Percentiles rank a stretch among this genome's conserved stretches.
Conservation (phyloP, 192 early-diverging fungal species). For the Podila clonocystis region DNA sequence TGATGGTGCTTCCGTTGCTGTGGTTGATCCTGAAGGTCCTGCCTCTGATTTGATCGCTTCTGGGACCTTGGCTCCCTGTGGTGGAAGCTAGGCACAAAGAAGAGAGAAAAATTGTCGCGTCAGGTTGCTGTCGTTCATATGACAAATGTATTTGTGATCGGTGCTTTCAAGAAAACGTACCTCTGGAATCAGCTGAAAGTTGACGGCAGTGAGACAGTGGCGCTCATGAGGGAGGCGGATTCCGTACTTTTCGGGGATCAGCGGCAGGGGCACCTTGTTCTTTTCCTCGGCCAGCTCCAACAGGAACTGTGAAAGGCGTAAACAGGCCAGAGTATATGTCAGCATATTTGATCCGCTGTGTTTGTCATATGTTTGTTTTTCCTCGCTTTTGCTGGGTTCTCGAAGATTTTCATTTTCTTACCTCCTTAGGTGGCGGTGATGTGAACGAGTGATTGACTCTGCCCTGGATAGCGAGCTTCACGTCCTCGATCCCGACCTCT, state of each 20-base stretch:
- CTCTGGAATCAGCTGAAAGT: conserved; percentile 82
- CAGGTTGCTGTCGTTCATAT: too few species aligned
- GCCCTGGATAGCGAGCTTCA: conserved; percentile 92
- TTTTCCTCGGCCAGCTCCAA: conserved; percentile 79
- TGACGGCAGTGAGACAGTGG: conserved; percentile 78
- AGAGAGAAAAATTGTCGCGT: neutral
- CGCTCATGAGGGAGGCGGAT: conserved; percentile 80
- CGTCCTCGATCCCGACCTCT: conserved; percentile 85
- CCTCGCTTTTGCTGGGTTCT: neutral
- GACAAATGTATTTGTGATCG: too few species aligned
- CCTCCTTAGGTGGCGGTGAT: conserved; percentile 88
- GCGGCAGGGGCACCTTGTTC: conserved; percentile 78
- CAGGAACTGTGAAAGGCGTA: conserved; percentile 63
- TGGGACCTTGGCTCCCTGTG: neutral
- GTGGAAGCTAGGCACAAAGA: conserved; percentile 20
- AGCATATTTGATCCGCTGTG: neutral
- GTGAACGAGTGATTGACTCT: conserved; percentile 93
- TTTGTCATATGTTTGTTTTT: neutral
- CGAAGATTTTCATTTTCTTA: conserved; percentile 36
- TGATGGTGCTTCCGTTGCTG: conserved; percentile 21
- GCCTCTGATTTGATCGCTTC: conserved; percentile 2
- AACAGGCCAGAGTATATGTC: neutral
- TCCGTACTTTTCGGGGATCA: conserved; percentile 84
- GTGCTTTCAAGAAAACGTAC: conserved; percentile 28
- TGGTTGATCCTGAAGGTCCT: neutral